Evolutionary conservation across 768 basidiomycete genomes (phyloP).

Genomic region (Artomyces pyxidatus): DNA sequence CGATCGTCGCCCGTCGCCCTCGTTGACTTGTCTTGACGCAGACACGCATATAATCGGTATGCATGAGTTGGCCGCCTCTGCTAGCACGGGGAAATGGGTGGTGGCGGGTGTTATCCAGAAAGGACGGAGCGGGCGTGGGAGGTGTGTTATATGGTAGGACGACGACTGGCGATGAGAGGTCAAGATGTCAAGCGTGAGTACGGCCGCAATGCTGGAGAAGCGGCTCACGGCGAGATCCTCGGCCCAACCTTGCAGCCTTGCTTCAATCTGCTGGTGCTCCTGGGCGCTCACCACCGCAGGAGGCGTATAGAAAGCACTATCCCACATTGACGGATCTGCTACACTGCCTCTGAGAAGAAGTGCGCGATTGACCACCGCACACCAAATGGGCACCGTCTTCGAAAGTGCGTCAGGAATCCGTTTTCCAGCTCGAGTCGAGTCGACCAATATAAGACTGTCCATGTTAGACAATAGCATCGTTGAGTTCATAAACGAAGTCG

Average conservation of each 20-base stretch:
- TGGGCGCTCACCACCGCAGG: conserved; percentile 58
- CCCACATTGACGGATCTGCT: conserved; percentile 33
- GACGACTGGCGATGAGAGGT: conserved; percentile 29
- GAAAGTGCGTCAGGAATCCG: conserved; percentile 90
- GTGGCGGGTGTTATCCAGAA: conserved; percentile 83
- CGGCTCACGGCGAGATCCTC: conserved; percentile 48
- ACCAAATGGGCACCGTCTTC: conserved; percentile 91
- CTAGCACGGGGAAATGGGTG: conserved; percentile 38
- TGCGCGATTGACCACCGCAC: conserved; percentile 75
- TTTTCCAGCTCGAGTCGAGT: conserved; percentile 91
- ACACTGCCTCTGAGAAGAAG: conserved; percentile 25
- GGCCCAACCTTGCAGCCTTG: conserved; percentile 60
- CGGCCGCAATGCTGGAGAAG: background rate
- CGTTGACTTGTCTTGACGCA: conserved; percentile 64
- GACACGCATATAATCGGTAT: conserved; percentile 78
- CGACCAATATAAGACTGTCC: conserved; percentile 71
- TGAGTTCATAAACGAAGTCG: conserved; percentile 15
- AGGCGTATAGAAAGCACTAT: conserved; percentile 59
- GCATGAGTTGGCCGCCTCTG: conserved; percentile 32
- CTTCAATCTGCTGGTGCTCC: conserved; percentile 77
- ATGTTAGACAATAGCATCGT: background rate
- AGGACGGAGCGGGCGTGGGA: conserved; percentile 66
- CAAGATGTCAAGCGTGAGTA: too few species aligned
- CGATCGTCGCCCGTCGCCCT: conserved; percentile 51
- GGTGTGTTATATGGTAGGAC: conserved; percentile 55